Base-by-base conservation (phyloP, 2,329 filamentous ascomycete genomes). In the Alternaria sp. region DNA sequence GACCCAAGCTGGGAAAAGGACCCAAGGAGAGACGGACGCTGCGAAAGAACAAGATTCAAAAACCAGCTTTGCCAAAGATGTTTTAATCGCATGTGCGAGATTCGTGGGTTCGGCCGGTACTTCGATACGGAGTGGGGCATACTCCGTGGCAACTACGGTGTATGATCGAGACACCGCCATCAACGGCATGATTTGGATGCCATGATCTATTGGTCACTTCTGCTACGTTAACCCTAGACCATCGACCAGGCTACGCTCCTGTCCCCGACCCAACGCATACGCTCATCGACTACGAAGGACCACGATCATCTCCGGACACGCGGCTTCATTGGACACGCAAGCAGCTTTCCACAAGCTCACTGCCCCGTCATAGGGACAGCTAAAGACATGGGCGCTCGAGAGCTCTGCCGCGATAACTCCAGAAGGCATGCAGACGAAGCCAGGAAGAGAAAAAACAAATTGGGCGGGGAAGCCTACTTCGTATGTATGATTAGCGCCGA, bases 1-100 rank as follows among this genome's bases (percentile, higher is more conserved):
- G 68, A 72, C 41, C 60, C 64, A 7, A 57, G 64, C 28, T 73
- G 70, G 70, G 67, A 73, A 57, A 70, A 67, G 41, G 68, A 72
- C n/a, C 51, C 63, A 9, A 62, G 59, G 34, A 60, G 62, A 56
- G 67, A 71, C 30, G 66, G 64, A n/a, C 57, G 57, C 16, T 72
- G 70, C 45, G 66, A 63, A 14, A 66, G 68, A 56, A 49, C 64
- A 14, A 57, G 60, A 20, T 59, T 59, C 5, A 61, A 48, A 18
- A 65, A 70, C n/a, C 64, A 69, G 40, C 53, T 73, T 14, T 73
- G 70, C 34, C 69, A 69, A 50, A 64, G 54, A 38, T 73, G 70
- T 41, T 73, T 66, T 45, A 67, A 67, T 12, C 61, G 70, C 7
- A 71, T 71, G 63, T 68, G 64, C 41, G 70, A 71, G 54, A 70